Base-by-base conservation (phyloP, 2,329 filamentous ascomycete genomes). In the Colletotrichum graminicola region DNA sequence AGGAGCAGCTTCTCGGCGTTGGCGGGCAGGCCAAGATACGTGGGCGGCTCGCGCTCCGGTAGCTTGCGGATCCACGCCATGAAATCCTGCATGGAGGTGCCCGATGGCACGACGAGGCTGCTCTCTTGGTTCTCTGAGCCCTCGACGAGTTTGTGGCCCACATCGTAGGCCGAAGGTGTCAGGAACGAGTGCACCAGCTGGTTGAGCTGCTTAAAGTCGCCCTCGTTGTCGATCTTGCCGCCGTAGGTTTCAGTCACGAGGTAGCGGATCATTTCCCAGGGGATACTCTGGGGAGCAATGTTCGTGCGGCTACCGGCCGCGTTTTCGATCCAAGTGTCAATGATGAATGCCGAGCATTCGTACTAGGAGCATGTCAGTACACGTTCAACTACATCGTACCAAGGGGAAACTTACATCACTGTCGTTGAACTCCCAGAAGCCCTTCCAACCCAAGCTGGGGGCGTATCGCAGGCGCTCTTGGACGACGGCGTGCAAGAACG, bases 361-460 rank as follows among this genome's bases (percentile, higher is more conserved):
- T 98, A 98, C 93, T 96, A 65, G 54, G 47, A 45, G 55, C 23
- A 26, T 62, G 71, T 71, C 59, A 71, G 67, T 18, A 52, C 72
- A 74, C 79, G 72, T 78, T 75, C 57, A 60, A 49, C 5, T 5
- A 45, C 32, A n/a, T 36, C 45, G n/a, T 16, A 72, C 47, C 55
- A 36, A 36, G 26, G 36, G 54, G 18, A 67, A 75, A 91, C 93
- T 93, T 89, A 97, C 94, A 83, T 99, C 96, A 76, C 95, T 97
- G 82, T 99, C 97, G 80, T 99, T 99, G 82, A 99, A 99, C 82
- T 99, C 97, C 96, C 97, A 99, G 87, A 98, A 97, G 65, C 94
- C 94, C 85, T 97, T 98, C 96, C 96, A 99, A 72, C 96, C 96
- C 66, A 99, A 86, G 68, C 89, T 95, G 0, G 96, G 97, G 32